Evolutionary conservation across 495 filamentous ascomycete genomes (phyloP).

Genomic region (Penicillium riverlandense): DNA sequence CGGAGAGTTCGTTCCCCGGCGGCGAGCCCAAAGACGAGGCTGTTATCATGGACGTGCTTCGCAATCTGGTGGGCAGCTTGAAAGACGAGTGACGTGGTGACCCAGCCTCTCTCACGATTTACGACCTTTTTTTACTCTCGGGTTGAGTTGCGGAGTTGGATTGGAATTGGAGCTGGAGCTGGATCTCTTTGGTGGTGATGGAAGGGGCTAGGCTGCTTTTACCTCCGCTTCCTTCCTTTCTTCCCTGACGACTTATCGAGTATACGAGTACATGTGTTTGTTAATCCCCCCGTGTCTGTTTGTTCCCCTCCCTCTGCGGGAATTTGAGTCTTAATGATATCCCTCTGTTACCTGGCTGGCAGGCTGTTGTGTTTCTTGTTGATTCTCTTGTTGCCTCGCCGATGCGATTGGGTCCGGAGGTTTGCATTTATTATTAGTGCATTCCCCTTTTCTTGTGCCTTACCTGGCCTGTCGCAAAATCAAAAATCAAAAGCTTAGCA

Average conservation of each 20-base stretch:
- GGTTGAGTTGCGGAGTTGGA: neutral
- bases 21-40: slow-evolving; percentile 41
- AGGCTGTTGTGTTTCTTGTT: slow-evolving; percentile 6
- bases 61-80: slow-evolving; percentile 34
- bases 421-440: neutral
- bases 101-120: slow-evolving; percentile 2
- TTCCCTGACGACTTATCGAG: slow-evolving; percentile 23
- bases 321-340: slow-evolving; percentile 25
- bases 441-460: neutral
- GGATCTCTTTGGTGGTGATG: neutral
- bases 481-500: slow-evolving; percentile 17
- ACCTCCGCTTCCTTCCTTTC: neutral
- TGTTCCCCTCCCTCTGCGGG: neutral
- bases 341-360: slow-evolving; percentile 19
- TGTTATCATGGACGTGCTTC: slow-evolving; percentile 37
- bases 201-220: no score
- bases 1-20: slow-evolving; percentile 40
- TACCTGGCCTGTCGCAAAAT: neutral
- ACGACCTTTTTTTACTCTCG: slow-evolving; percentile 2
- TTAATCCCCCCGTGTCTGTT: slow-evolving; percentile 6
- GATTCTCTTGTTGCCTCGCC: neutral
- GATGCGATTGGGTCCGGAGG: no score
- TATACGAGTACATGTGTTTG: slow-evolving; percentile 23
- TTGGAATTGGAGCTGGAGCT: neutral
- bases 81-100: slow-evolving; percentile 22